Evolutionary conservation across 2,329 filamentous ascomycete species (phyloP).

Genomic region (Penicillium griseofulvum): DNA sequence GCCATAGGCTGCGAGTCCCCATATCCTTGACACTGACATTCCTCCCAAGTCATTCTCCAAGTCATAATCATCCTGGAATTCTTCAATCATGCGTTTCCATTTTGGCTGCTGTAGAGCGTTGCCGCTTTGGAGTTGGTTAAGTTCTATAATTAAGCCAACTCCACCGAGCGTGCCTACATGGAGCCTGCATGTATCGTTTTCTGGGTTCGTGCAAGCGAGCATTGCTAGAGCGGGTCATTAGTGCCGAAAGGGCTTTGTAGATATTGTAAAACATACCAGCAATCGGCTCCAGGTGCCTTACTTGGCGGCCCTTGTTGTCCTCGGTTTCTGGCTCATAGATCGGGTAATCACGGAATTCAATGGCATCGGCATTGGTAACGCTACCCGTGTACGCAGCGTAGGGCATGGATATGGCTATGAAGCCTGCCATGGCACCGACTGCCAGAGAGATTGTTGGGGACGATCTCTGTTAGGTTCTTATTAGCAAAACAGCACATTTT

Average conservation of each 20-base stretch:
- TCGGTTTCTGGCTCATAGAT: conserved; percentile 19
- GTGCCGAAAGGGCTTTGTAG: not conserved
- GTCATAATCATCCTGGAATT: conserved; percentile 46
- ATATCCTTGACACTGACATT: conserved; percentile 50
- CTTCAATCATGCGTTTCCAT: conserved; percentile 34
- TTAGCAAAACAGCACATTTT: conserved; percentile 4
- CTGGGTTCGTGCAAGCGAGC: conserved; percentile 14
- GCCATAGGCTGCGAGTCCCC: conserved; percentile 53
- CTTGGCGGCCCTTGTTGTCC: conserved; percentile 7
- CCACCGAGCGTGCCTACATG: conserved; percentile 34
- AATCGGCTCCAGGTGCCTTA: conserved; percentile 33
- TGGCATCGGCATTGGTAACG: not conserved
- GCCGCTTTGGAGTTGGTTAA: conserved; percentile 11
- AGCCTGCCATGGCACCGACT: conserved; percentile 24
- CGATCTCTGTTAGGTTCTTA: conserved; percentile 18
- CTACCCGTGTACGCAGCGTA: conserved; percentile 15
- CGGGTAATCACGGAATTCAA: conserved; percentile 19
- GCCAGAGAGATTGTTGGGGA: conserved; percentile 22
- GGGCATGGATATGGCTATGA: conserved; percentile 25
- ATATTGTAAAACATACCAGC: conserved; percentile 26
- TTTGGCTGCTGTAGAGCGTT: conserved; percentile 12
- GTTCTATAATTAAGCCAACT: conserved; percentile 17
- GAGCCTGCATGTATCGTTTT: conserved; percentile 18
- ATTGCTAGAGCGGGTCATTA: conserved; percentile 29
- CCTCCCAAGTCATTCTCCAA: conserved; percentile 51